Evolutionary conservation across 2,329 filamentous ascomycete genomes (phyloP).

Genomic region (Fusarium mexicanum): DNA sequence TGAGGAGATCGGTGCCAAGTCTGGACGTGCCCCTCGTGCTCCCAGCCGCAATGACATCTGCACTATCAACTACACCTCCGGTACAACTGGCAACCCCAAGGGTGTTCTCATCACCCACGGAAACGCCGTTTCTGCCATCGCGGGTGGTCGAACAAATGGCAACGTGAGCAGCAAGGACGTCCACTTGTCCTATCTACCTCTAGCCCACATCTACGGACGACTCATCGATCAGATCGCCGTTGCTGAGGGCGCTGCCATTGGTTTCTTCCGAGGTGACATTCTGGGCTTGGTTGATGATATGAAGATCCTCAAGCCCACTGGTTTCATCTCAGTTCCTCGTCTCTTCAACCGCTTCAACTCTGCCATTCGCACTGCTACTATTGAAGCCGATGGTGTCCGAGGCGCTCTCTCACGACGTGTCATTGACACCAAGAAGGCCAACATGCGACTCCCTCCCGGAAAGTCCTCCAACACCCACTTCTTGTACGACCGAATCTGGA

Average conservation of each 20-base stretch:
- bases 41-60: conserved; percentile 79
- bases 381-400: conserved; percentile 81
- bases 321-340: conserved; percentile 88
- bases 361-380: conserved; percentile 80
- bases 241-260: conserved; percentile 77
- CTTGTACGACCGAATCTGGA: conserved; percentile 88
- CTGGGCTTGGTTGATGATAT: conserved; percentile 88
- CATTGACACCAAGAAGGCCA: conserved; percentile 81
- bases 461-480: conserved; percentile 83
- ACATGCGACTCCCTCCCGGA: conserved; percentile 75
- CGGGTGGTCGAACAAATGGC: conserved; percentile 66
- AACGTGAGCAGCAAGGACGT: conserved; percentile 65
- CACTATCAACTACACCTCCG: conserved; percentile 92
- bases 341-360: conserved; percentile 91
- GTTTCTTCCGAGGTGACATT: conserved; percentile 95
- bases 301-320: conserved; percentile 84
- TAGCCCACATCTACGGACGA: conserved; percentile 94
- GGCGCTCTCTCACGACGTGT: conserved; percentile 84
- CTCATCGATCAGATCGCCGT: conserved; percentile 81
- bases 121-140: conserved; percentile 79
- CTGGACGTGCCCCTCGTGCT: conserved; percentile 75
- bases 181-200: conserved; percentile 86
- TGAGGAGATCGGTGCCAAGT: conserved; percentile 79
- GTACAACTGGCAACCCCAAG: conserved; percentile 84
- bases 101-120: conserved; percentile 84